phyloP scores from a whole-genome alignment of 148 eudicot species.

The Fallopia convolvulus region DNA sequence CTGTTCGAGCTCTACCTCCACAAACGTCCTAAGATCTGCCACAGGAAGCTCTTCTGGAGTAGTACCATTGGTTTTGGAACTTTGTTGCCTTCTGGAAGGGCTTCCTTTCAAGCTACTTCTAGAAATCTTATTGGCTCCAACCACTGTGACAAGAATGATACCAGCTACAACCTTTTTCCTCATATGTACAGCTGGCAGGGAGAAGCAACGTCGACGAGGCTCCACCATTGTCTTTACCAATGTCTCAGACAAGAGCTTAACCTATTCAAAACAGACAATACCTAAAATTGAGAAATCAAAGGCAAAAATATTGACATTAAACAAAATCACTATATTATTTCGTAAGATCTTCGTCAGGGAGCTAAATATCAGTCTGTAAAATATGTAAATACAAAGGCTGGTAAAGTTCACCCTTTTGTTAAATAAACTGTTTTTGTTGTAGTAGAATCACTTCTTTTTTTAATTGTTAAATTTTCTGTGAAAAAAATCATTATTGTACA shows the following conservation, averaged over 20 bases:
- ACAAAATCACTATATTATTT: too few relatives aligned
- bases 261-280: slow-evolving; percentile 33
- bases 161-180: slow-evolving; percentile 85
- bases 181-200: slow-evolving; percentile 64
- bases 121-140: slow-evolving; percentile 56
- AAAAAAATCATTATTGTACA: neutral
- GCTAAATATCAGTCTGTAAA: too few relatives aligned
- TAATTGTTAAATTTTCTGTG: neutral
- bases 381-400: too few relatives aligned
- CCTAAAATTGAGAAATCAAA: neutral
- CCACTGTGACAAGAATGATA: slow-evolving; percentile 63
- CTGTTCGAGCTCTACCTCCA: slow-evolving; percentile 90
- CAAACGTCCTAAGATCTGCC: slow-evolving; percentile 68
- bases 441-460: neutral
- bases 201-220: slow-evolving; percentile 80
- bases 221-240: slow-evolving; percentile 90
- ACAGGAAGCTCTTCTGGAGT: slow-evolving; percentile 27
- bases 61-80: slow-evolving; percentile 21
- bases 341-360: too few relatives aligned
- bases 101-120: slow-evolving; percentile 43
- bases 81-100: slow-evolving; percentile 39
- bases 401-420: too few relatives aligned
- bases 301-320: neutral
- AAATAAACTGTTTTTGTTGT: neutral
- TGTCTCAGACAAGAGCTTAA: slow-evolving; percentile 65